Evolutionary conservation across 2,329 filamentous ascomycete species (phyloP).

Genomic region (Basipetospora chlamydospora): DNA sequence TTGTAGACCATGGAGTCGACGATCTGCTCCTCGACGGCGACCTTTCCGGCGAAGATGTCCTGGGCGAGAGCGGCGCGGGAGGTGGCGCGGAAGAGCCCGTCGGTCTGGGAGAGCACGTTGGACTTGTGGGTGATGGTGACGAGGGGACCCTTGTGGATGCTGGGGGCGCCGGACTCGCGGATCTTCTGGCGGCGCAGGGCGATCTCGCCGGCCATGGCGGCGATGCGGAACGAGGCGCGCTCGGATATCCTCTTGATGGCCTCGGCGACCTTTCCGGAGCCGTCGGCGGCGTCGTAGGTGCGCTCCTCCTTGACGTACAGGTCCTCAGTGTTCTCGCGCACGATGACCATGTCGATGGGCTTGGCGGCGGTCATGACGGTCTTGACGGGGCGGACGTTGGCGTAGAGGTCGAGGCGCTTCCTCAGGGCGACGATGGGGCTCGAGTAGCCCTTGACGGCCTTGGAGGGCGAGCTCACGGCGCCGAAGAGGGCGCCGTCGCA

Average conservation of each 20-base stretch:
- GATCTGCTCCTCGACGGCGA: conserved; percentile 87
- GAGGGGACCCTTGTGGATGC: conserved; percentile 53
- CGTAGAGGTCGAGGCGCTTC: conserved; percentile 89
- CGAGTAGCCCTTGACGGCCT: conserved; percentile 85
- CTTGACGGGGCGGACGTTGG: conserved; percentile 95
- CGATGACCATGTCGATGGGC: conserved; percentile 92
- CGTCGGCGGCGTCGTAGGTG: conserved; percentile 58
- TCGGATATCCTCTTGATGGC: conserved; percentile 95
- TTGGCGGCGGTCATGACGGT: conserved; percentile 49
- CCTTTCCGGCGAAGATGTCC: conserved; percentile 43
- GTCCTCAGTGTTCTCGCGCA: conserved; percentile 97
- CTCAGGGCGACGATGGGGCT: conserved; percentile 92
- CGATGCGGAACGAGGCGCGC: conserved; percentile 71
- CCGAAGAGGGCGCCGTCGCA: conserved; percentile 96
- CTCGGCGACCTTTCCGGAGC: conserved; percentile 71
- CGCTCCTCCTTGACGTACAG: conserved; percentile 95
- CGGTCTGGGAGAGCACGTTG: conserved; percentile 92
- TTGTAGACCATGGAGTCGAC: conserved; percentile 99
- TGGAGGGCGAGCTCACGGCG: conserved; percentile 78
- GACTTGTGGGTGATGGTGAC: conserved; percentile 98
- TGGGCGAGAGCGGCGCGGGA: conserved; percentile 58
- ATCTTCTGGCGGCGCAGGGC: conserved; percentile 75
- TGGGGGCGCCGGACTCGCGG: conserved; percentile 40
- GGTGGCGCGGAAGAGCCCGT: conserved; percentile 82
- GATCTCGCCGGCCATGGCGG: conserved; percentile 88